Conservation (phyloP, 768 basidiomycete genomes). For the Boletus pseudopeckii region DNA sequence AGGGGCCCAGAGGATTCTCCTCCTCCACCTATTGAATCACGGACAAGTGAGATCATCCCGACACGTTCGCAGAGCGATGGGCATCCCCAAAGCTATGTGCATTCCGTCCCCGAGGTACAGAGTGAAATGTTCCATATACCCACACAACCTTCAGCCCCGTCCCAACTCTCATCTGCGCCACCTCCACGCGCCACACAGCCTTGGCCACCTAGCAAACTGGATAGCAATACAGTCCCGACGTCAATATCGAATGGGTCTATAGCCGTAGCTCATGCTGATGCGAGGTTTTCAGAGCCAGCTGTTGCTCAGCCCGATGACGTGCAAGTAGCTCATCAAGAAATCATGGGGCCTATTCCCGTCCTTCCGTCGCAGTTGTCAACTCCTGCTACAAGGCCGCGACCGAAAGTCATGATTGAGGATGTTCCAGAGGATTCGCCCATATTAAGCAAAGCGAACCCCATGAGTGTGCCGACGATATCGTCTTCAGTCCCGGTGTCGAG, state of each 20-base stretch:
- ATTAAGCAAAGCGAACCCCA: constrained; percentile 8
- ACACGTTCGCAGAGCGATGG: constrained; percentile 14
- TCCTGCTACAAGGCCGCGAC: constrained; percentile 13
- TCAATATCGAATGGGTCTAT: not conserved
- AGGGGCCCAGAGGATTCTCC: constrained; percentile 22
- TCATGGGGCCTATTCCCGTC: constrained; percentile 2
- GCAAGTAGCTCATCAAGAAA: constrained; percentile 11
- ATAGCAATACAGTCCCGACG: not conserved
- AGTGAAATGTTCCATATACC: constrained; percentile 27
- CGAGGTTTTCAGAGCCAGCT: not conserved
- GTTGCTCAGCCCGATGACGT: constrained; percentile 5
- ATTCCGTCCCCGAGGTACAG: constrained; percentile 13
- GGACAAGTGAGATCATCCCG: constrained; percentile 26
- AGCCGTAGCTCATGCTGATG: constrained; percentile 3
- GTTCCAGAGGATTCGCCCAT: constrained; percentile 23
- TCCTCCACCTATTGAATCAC: constrained; percentile 19
- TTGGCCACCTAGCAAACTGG: constrained; percentile 6
- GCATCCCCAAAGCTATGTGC: not conserved
- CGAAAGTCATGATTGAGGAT: constrained; percentile 30
- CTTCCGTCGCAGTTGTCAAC: constrained; percentile 10
- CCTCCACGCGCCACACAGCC: constrained; percentile 2
- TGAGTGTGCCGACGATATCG: not conserved
- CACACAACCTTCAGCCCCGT: not conserved
- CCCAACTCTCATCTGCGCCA: not conserved
- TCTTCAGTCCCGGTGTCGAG: constrained; percentile 9